A percentile compares a stretch with the other conserved stretches of the same genome.
phyloP scores from a whole-genome alignment of 768 basidiomycete species.

The Suillus fuscotomentosus region DNA sequence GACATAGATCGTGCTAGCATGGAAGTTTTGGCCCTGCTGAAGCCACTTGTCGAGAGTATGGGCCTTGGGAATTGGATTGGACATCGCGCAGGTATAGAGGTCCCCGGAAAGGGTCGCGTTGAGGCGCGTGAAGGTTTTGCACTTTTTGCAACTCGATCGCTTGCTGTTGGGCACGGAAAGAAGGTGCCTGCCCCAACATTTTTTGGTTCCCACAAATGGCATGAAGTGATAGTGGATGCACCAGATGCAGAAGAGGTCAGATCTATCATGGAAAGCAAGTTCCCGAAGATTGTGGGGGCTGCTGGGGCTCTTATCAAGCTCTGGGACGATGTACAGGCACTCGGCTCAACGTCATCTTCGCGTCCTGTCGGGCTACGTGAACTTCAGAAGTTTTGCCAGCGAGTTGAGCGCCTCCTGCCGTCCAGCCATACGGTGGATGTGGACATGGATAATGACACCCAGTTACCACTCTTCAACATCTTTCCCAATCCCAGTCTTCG shows the following conservation, averaged over 20 bases:
- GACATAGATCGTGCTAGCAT: slow-evolving; percentile 89
- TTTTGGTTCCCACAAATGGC: slow-evolving; percentile 83
- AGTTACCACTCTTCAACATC: slow-evolving; percentile 34
- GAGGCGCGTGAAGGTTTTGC: slow-evolving; percentile 79
- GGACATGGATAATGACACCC: slow-evolving; percentile 29
- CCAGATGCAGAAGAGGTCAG: slow-evolving; percentile 68
- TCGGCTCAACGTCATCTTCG: slow-evolving; percentile 51
- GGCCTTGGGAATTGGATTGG: slow-evolving; percentile 74
- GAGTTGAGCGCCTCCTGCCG: slow-evolving; percentile 65
- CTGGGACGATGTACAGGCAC: slow-evolving; percentile 61
- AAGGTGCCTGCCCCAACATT: slow-evolving; percentile 63
- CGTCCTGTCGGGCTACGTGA: slow-evolving; percentile 75
- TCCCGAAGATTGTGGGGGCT: slow-evolving; percentile 54
- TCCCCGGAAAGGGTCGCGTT: slow-evolving; percentile 74
- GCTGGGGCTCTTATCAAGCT: slow-evolving; percentile 58
- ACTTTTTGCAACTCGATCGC: slow-evolving; percentile 86
- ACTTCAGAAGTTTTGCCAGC: slow-evolving; percentile 78
- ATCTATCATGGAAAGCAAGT: slow-evolving; percentile 66
- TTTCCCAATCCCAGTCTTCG: slow-evolving; percentile 74
- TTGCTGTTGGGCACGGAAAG: slow-evolving; percentile 44
- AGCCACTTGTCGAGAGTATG: slow-evolving; percentile 78
- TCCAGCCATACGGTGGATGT: slow-evolving; percentile 44
- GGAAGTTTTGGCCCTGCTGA: slow-evolving; percentile 86
- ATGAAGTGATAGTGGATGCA: slow-evolving; percentile 60
- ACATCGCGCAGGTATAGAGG: slow-evolving; percentile 59